These are phyloP conservation scores for Podila epicladia DNA, from an alignment of 192 early-diverging fungal species.

Conservation along the genomic window DNA sequence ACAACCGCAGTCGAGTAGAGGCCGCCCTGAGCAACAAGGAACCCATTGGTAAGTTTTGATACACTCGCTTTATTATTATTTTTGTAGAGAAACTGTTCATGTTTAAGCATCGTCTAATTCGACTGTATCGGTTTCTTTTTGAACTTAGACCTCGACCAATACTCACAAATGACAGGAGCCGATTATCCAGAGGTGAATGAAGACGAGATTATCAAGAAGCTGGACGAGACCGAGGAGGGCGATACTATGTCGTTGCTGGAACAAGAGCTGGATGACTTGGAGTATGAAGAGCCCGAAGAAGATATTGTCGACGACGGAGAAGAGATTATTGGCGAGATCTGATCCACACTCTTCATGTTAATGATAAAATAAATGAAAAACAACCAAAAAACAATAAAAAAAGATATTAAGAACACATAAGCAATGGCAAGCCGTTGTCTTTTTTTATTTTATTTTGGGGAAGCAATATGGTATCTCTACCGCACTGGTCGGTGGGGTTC, in stretches of 20 bases:
- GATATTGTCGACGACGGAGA: conserved; percentile 21
- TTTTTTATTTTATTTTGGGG: neutral
- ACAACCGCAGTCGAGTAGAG: conserved; percentile 36
- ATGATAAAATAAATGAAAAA: neutral
- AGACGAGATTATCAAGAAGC: conserved; percentile 16
- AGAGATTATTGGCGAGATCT: conserved; percentile 33
- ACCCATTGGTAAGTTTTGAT: conserved; percentile 38
- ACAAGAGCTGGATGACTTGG: conserved; percentile 10
- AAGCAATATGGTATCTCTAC: no score
- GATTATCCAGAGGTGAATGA: conserved; percentile 32
- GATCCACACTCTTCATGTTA: no score
- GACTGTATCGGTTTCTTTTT: neutral
- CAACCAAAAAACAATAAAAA: neutral
- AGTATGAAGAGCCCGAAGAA: conserved; percentile 4
- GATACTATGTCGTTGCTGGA: conserved; percentile 8
- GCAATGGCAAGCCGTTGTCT: neutral
- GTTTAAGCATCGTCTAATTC: no score
- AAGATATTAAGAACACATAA: neutral
- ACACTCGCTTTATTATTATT: no score
- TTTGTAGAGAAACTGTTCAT: no score
- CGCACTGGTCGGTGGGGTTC: neutral
- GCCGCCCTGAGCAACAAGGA: conserved; percentile 29
- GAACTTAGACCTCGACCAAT: conserved; percentile 26
- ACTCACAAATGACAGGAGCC: conserved; percentile 19
- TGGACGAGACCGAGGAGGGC: conserved; percentile 10